A percentile compares a stretch with the other conserved stretches of the same genome.
Conservation (phyloP, 768 basidiomycete species). For the Zangia roseola region DNA sequence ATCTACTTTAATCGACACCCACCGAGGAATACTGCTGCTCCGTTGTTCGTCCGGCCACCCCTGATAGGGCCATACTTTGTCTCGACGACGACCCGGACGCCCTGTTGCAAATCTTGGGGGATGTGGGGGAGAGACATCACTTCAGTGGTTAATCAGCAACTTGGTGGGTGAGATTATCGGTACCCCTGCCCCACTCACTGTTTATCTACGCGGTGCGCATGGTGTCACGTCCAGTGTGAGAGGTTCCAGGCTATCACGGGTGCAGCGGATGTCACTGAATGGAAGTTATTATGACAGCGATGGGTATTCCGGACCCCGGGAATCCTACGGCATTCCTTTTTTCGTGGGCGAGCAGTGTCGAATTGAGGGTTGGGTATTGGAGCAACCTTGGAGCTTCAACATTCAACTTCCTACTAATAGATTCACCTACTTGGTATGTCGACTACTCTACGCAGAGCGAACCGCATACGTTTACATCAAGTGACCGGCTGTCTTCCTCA, state of each 20-base stretch:
- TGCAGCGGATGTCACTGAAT: conserved; percentile 1
- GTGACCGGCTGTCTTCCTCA: conserved; percentile 2
- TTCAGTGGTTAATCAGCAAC: background rate
- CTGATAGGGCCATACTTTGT: conserved; percentile 56
- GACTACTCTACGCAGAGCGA: conserved; percentile 12
- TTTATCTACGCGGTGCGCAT: conserved; percentile 12
- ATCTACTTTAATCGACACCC: conserved; percentile 4
- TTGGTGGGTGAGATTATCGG: background rate
- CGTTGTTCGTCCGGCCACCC: conserved; percentile 61
- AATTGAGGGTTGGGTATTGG: too few relatives aligned
- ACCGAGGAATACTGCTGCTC: conserved; percentile 67
- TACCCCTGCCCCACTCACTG: background rate
- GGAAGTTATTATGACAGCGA: background rate
- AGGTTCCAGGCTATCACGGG: conserved; percentile 2
- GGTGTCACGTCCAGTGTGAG: conserved; percentile 5
- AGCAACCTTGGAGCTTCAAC: too few relatives aligned
- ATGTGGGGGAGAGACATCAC: conserved; percentile 38
- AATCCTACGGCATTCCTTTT: background rate
- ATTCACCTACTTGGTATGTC: background rate
- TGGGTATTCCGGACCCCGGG: background rate
- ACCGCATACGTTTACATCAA: too few relatives aligned
- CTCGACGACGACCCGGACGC: conserved; percentile 44
- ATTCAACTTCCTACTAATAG: too few relatives aligned
- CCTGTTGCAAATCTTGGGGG: conserved; percentile 52
- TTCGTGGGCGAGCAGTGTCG: background rate